Percentiles rank a stretch among this genome's conserved stretches.
phyloP scores from a whole-genome alignment of 2,329 filamentous ascomycete genomes.

The Penicillium sp. region DNA sequence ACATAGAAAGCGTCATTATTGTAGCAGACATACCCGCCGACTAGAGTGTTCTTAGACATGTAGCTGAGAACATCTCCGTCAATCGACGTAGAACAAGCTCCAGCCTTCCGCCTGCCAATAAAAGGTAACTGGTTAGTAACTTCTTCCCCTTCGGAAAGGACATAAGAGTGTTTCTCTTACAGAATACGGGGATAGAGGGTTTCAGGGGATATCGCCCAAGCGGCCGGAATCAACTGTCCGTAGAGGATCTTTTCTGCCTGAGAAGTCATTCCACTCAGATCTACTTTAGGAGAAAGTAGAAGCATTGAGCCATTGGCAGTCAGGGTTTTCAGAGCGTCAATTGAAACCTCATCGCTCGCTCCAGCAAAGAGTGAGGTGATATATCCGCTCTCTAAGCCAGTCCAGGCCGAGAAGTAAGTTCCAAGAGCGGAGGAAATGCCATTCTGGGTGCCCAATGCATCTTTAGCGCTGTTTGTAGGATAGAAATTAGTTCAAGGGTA shows the following conservation, averaged over 20 bases:
- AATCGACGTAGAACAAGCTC: background rate
- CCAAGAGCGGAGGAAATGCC: too few species aligned
- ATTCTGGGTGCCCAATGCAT: too few species aligned
- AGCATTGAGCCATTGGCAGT: background rate
- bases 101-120: background rate
- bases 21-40: background rate
- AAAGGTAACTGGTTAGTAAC: background rate
- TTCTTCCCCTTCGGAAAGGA: background rate
- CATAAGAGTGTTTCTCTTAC: background rate
- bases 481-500: too few species aligned
- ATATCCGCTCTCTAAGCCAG: too few species aligned
- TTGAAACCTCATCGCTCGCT: too few species aligned
- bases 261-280: background rate
- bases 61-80: background rate
- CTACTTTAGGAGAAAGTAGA: background rate
- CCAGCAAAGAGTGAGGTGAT: too few species aligned
- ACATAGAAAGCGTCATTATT: background rate
- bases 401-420: too few species aligned
- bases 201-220: background rate
- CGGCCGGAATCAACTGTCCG: background rate
- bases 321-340: too few species aligned
- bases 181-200: background rate
- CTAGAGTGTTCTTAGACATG: background rate
- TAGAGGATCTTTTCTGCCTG: background rate
- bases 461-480: too few species aligned